Conservation (phyloP, 495 filamentous ascomycete species). For the Evernia prunastri region DNA sequence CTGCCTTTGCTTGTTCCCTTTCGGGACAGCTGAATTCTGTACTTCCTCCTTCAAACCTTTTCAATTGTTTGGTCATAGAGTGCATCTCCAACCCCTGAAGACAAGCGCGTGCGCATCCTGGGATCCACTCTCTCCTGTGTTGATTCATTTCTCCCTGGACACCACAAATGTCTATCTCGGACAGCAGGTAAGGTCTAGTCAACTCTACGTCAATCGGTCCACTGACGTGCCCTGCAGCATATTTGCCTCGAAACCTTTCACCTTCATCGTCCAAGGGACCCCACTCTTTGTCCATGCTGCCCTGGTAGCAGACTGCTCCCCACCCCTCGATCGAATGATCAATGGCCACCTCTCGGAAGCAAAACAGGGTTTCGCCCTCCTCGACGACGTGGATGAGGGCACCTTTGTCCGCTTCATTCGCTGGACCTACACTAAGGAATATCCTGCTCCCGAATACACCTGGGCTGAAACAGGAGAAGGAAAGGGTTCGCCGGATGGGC, state of each 20-base stretch:
- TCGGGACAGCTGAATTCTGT: background rate
- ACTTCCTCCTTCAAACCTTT: background rate
- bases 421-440: constrained; percentile 13
- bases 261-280: constrained; percentile 16
- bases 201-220: too few relatives aligned
- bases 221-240: constrained; percentile 7
- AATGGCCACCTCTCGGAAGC: constrained; percentile 18
- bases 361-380: constrained; percentile 15
- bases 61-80: background rate
- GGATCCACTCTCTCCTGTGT: background rate
- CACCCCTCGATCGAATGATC: constrained; percentile 18
- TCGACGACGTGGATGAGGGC: constrained; percentile 13
- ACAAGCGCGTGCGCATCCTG: background rate
- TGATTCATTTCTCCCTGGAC: background rate
- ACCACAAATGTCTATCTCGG: constrained; percentile 7
- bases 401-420: constrained; percentile 15
- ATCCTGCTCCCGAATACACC: constrained; percentile 1
- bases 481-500: background rate
- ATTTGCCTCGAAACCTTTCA: constrained; percentile 15
- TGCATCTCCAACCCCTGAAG: background rate
- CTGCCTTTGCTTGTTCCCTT: background rate
- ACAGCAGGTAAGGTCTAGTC: constrained; percentile 7
- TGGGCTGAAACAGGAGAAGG: background rate
- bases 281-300: constrained; percentile 12
- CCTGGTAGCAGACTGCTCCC: constrained; percentile 12